A percentile compares a stretch with the other conserved stretches of the same genome.
phyloP scores from a whole-genome alignment of 73 alveolate genomes.

The Paramecium primaurelia region DNA sequence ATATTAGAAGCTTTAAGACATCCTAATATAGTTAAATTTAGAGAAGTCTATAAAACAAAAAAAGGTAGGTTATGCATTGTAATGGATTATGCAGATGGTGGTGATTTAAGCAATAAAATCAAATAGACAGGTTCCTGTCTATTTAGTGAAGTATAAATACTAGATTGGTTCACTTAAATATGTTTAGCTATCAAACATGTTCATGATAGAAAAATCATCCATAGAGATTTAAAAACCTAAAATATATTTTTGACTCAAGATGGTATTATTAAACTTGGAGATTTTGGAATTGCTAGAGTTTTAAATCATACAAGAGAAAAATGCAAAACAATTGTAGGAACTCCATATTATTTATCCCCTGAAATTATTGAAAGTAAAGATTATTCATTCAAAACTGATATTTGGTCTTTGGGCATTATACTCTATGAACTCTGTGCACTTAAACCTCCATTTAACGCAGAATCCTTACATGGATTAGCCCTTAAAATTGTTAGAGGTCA shows the following conservation, averaged over 20 bases:
- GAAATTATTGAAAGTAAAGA: constrained; percentile 90
- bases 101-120: constrained; percentile 65
- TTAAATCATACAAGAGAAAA: constrained; percentile 79
- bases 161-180: constrained; percentile 89
- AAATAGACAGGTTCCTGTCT: constrained; percentile 48
- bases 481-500: constrained; percentile 80
- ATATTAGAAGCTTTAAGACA: constrained; percentile 88
- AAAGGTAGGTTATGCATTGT: constrained; percentile 77
- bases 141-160: constrained; percentile 83
- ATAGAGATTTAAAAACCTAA: constrained; percentile 87
- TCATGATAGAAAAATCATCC: constrained; percentile 93
- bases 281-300: constrained; percentile 92
- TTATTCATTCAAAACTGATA: constrained; percentile 81
- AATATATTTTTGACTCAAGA: constrained; percentile 79
- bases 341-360: constrained; percentile 94
- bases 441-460: constrained; percentile 92
- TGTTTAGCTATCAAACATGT: constrained; percentile 93
- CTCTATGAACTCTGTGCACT: constrained; percentile 90
- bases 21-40: constrained; percentile 89
- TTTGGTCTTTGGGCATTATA: constrained; percentile 90
- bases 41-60: constrained; percentile 89
- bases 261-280: constrained; percentile 90
- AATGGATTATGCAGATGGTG: constrained; percentile 68
- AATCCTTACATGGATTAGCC: constrained; percentile 83
- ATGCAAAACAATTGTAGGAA: constrained; percentile 89